These are phyloP conservation scores for Fomitiporia mediterranea DNA, from an alignment of 1,284 basidiomycete genomes.

Conservation along the genomic window DNA sequence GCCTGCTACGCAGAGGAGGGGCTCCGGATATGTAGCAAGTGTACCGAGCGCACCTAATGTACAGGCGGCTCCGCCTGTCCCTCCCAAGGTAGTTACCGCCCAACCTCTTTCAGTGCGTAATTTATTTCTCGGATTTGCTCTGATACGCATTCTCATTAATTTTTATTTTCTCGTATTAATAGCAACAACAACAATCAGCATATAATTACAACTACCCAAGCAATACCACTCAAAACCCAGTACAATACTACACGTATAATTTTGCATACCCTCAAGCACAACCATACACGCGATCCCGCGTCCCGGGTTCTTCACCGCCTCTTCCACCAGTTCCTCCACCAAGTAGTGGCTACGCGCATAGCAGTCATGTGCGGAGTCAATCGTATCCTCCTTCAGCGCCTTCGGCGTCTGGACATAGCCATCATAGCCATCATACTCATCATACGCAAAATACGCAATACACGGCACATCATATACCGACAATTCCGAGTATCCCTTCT, in stretches of 20 bases:
- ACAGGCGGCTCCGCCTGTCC: constrained; percentile 2
- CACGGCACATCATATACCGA: background rate
- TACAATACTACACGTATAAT: constrained; percentile 2
- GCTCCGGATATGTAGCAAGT: background rate
- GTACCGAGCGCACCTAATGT: too few relatives aligned
- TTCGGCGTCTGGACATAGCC: background rate
- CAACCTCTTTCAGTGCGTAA: background rate
- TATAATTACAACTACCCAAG: background rate
- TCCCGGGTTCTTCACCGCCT: constrained; percentile 4
- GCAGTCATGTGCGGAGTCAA: too few relatives aligned
- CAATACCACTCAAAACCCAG: background rate
- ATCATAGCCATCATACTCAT: background rate
- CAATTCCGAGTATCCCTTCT: background rate
- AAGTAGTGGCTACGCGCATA: background rate
- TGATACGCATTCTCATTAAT: too few relatives aligned
- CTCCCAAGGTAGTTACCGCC: background rate
- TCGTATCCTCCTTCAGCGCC: background rate
- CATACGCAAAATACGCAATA: too few relatives aligned
- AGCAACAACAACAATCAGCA: background rate
- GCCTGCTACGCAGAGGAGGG: background rate
- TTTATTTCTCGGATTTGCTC: background rate
- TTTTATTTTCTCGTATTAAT: too few relatives aligned
- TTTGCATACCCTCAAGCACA: background rate
- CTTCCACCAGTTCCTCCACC: background rate
- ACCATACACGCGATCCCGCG: background rate